Evolutionary conservation across 805 yeast genomes (phyloP), one percentile per base, ranked within the genome.

Genomic region (Pichia scutulata): DNA sequence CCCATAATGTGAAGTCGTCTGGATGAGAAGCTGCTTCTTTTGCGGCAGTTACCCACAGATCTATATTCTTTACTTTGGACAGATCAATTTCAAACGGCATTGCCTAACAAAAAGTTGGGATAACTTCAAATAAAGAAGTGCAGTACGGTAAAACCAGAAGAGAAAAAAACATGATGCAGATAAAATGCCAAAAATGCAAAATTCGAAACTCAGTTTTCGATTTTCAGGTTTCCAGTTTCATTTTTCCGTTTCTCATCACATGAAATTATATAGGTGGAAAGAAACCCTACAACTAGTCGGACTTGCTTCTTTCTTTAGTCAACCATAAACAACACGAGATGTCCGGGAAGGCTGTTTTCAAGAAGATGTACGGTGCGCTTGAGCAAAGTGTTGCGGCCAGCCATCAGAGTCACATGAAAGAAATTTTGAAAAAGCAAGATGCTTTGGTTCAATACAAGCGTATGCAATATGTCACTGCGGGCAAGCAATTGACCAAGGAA

Each of bases 381-480:
- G 59, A 69, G 28, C 53, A 61, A 25, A 67, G 70, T 26, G 70
- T 72, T 44, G 56, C 61, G 19, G 69, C 66, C 42, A 57, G 76
- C 2, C 67, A 65, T 49, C 64, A 64, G 42, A 57, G 64, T n/a
- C 76, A 72, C 41, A 56, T 66, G 44, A 65, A 68, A 47, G 72
- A 73, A 45, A 70, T 72, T 16, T 19, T 67, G 7, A 74, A 74
- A 53, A 76, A 71, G 51, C 71, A 71, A 48, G 68, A 69, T 41
- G 77, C 84, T 0, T 53, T 73, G 42, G 62, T 77, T 33, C 73
- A 70, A 40, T 80, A 80, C 59, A 71, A 73, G 56, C 75, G 74
- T 62, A 56, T 77, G 57, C 78, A 74, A 48, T 60, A 71, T 37
- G 60, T 74, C 39, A 69, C 68, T 41, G 62, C 71, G 22, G 71